Base-by-base conservation (phyloP, 257 asterid genomes). In the Nicotiana tabacum region DNA sequence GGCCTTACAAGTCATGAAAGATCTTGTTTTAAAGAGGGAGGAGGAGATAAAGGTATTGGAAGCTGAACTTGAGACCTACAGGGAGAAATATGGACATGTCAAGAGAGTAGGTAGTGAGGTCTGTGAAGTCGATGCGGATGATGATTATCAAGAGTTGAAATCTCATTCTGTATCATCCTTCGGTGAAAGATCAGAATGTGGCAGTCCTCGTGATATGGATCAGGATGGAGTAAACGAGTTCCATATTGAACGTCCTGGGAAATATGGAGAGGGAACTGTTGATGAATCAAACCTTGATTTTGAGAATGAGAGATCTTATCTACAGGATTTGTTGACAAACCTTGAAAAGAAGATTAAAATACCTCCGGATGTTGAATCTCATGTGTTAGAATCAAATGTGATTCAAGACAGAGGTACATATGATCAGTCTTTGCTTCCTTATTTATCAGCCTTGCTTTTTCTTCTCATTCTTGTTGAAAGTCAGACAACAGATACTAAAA, bases 71-170 rank as follows among this genome's bases (percentile, higher is more conserved):
- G 93, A 91, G 61, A 64, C 72, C 16, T 94, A 93, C 35, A 76
- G 93, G 81, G 91, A 88, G 18, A 92, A 88, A 83, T 91, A 87
- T 12, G 97, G 97, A 67, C 61, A 80, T 1, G 78, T 92, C 46
- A 86, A 80, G 83, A 87, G 84, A 81, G 84, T 86, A 16, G 92
- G 95, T 2, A 89, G 97, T 66, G 98, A 91, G 83, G 82, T 89
- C 13, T 92, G 95, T 82, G 96, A 95, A 80, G 82, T 89, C 35
- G 97, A 91, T 82, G 87, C 80, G 27, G 95, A 88, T 80, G 98
- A 90, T 35, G 94, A 92, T 84, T 91, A 90, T 79, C 93, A 89
- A 27, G 94, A 83, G 51, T 70, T 90, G 70, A 91, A 85, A 78
- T 89, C 93, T 68, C 93, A 90, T 81, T 88, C 91, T 17, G 32